Percentiles rank a stretch among this genome's conserved stretches.
phyloP scores from a whole-genome alignment of 176 grass and related monocot species.

The Miscanthus lutarioriparius region DNA sequence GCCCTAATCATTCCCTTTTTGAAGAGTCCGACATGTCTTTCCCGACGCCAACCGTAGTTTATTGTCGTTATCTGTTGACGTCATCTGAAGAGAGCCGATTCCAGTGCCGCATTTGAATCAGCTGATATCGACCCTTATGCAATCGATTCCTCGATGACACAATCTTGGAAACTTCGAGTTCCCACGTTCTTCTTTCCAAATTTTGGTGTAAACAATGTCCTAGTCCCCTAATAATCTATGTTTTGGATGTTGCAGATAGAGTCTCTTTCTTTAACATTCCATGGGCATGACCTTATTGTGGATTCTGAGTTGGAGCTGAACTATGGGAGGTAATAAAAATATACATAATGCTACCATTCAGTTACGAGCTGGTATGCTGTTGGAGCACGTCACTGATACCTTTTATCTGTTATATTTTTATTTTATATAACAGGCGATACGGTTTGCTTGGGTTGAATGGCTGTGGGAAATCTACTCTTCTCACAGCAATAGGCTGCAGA shows the following conservation, averaged over 20 bases:
- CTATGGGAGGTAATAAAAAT: slow-evolving; percentile 72
- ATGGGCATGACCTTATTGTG: slow-evolving; percentile 98
- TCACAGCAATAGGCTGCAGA: slow-evolving; percentile 75
- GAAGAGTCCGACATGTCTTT: too few relatives aligned
- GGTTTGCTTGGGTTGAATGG: slow-evolving; percentile 97
- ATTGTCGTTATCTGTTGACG: too few relatives aligned
- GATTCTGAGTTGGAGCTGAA: slow-evolving; percentile 96
- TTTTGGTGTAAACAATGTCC: too few relatives aligned
- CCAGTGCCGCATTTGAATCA: too few relatives aligned
- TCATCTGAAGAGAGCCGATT: too few relatives aligned
- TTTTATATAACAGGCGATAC: slow-evolving; percentile 59
- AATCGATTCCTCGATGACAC: too few relatives aligned
- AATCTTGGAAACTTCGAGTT: too few relatives aligned
- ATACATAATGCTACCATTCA: background rate
- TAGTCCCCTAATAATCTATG: background rate
- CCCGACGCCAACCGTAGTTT: too few relatives aligned
- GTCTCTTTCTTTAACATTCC: slow-evolving; percentile 90
- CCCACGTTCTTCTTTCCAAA: too few relatives aligned
- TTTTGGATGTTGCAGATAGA: slow-evolving; percentile 69
- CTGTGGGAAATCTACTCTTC: slow-evolving; percentile 96
- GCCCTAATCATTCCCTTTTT: too few relatives aligned
- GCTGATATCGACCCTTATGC: too few relatives aligned
- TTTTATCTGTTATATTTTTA: slow-evolving; percentile 21
- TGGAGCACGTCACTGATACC: background rate
- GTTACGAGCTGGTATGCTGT: background rate